phyloP scores from a whole-genome alignment of 176 grass and related monocot species.

The Carex scoparia region DNA sequence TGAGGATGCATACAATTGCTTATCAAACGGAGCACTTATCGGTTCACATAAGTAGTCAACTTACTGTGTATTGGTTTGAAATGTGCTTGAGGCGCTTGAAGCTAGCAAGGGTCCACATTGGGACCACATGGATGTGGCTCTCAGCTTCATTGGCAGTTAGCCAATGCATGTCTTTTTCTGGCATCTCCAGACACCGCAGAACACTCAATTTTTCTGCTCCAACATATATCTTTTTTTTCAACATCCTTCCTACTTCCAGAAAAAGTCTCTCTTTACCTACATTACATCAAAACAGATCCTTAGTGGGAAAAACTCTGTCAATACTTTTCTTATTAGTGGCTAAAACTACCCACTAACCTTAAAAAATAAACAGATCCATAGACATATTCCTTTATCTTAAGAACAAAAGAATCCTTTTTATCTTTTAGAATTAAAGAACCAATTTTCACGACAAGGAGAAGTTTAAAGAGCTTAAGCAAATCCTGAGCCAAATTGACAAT shows the following conservation, averaged over 20 bases:
- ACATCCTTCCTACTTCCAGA: slow-evolving; percentile 74
- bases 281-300: background rate
- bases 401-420: background rate
- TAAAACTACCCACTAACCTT: no score
- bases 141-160: slow-evolving; percentile 87
- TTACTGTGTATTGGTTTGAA: slow-evolving; percentile 82
- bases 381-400: background rate
- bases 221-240: slow-evolving; percentile 86
- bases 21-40: background rate
- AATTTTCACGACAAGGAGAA: background rate
- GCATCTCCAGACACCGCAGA: slow-evolving; percentile 57
- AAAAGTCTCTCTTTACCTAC: slow-evolving; percentile 89
- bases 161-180: slow-evolving; percentile 80
- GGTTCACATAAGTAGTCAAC: background rate
- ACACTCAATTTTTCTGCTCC: slow-evolving; percentile 70
- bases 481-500: background rate
- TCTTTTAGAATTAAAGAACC: background rate
- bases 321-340: no score
- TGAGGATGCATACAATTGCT: background rate
- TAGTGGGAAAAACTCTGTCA: background rate
- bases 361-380: no score
- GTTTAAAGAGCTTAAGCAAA: background rate
- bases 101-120: slow-evolving; percentile 95
- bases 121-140: slow-evolving; percentile 95
- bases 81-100: slow-evolving; percentile 86